phyloP scores from a whole-genome alignment of 352 stramenopile genomes.

The Phytophthora kernoviae region DNA sequence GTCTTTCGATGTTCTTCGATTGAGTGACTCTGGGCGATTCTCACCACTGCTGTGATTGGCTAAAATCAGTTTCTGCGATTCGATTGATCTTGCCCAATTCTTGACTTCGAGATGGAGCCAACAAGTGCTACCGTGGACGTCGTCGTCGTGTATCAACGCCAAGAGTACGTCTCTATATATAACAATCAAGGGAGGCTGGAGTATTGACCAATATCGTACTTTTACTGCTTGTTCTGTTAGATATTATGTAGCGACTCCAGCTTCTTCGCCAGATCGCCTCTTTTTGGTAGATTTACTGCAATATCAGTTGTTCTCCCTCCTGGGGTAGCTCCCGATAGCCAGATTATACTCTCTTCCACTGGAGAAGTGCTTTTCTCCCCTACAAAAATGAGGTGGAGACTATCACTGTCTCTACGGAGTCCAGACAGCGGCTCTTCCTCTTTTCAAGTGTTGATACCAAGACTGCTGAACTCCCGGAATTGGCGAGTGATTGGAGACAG shows the following conservation, averaged over 20 bases:
- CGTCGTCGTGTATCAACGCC: conserved; percentile 53
- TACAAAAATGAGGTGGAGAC: conserved; percentile 18
- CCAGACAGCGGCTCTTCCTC: conserved; percentile 48
- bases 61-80: no score
- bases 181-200: no score
- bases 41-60: no score
- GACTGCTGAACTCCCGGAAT: conserved; percentile 1
- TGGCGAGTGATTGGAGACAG: conserved; percentile 54
- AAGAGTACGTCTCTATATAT: conserved; percentile 65
- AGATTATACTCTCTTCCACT: conserved; percentile 54
- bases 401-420: conserved; percentile 14
- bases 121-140: conserved; percentile 51
- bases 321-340: conserved; percentile 59
- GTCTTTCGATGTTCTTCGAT: conserved; percentile 8
- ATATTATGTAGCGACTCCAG: conserved; percentile 44
- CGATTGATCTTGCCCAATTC: no score
- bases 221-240: conserved; percentile 14
- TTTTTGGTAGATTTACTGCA: conserved; percentile 60
- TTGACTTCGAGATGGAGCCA: no score
- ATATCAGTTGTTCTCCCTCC: conserved; percentile 72
- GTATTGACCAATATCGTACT: no score
- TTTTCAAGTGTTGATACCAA: conserved; percentile 16
- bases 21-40: no score
- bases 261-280: conserved; percentile 17
- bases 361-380: conserved; percentile 45